Base-by-base conservation (phyloP, 1,139 yeast genomes). In the Hyphopichia pseudoburtonii region DNA sequence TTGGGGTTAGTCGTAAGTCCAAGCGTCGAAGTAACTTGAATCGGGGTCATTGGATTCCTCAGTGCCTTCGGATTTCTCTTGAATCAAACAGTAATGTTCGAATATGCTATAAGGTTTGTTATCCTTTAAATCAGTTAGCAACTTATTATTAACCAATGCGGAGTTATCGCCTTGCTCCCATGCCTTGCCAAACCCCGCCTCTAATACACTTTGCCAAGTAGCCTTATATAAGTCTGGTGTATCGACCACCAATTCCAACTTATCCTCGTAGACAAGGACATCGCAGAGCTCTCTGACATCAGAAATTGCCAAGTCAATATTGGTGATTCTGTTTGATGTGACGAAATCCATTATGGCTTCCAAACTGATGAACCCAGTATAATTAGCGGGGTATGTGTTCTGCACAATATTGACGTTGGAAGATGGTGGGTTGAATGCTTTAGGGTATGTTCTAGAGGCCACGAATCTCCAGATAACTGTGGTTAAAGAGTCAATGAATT, bases 391-490 rank as follows among this genome's bases (percentile, higher is more conserved):
- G 56, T 73, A 79, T 36, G 81, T 57, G 12, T 60, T 51, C 44
- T 68, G 69, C 19, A 63, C 34, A 1, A 52, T 39, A 44, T 64
- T 60, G 32, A 48, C 39, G 37, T 53, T 40, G 39, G 45, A 39
- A 0, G 61, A 43, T 1, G 64, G 62, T 1, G 64, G 56, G 40
- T 64, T 66, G 56, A 84, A 83, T 17, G 86, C 86, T 38, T 77
- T 67, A 1, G 97, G 97, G 55, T 71, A 86, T 0, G 96, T 78
- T 50, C 76, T 78, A 17, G 80, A 75, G 1, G 89, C 88, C 5
- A 87, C 80, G 59, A 70, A 92, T 50, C 94, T 73, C 96, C 97
- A 92, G 12, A 90, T 81, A 32, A 90, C 92, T 17, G 87, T 80
- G 46, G 87, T 64, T 41, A 92, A 65, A 34, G 88, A 82, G 49